These are phyloP conservation scores for Terfezia boudieri DNA, from an alignment of 495 filamentous ascomycete species.

Conservation along the genomic window DNA sequence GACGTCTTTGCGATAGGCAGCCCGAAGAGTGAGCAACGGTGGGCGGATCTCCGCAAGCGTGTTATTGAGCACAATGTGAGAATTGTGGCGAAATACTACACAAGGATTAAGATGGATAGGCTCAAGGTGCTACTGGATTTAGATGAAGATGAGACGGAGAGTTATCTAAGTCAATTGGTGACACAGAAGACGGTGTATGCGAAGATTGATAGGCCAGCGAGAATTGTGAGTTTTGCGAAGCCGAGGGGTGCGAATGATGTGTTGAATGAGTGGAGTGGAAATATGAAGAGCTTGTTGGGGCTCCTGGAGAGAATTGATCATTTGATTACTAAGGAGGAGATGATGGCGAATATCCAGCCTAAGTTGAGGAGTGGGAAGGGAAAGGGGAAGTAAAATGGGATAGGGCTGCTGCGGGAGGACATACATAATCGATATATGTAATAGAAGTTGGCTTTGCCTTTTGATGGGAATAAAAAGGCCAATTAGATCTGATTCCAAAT, in stretches of 20 bases:
- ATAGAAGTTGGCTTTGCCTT: no score
- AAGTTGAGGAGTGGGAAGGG: constrained; percentile 21
- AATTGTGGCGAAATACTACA: constrained; percentile 96
- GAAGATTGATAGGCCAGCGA: constrained; percentile 85
- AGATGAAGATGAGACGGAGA: constrained; percentile 86
- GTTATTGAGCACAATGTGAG: constrained; percentile 98
- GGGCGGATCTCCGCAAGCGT: constrained; percentile 85
- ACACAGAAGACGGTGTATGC: constrained; percentile 93
- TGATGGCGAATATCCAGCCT: constrained; percentile 93
- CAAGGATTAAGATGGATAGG: constrained; percentile 75
- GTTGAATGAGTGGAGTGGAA: constrained; percentile 93
- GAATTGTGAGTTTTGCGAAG: constrained; percentile 80
- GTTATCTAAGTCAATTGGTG: constrained; percentile 87
- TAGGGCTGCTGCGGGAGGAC: no score
- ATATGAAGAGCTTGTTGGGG: constrained; percentile 93
- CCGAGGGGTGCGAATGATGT: constrained; percentile 90
- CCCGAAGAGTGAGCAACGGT: constrained; percentile 55
- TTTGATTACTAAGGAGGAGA: constrained; percentile 98
- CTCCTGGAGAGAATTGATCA: constrained; percentile 88
- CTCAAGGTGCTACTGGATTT: constrained; percentile 77
- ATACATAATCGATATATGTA: no score
- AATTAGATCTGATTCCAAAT: no score
- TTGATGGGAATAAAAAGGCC: no score
- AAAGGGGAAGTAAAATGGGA: neutral
- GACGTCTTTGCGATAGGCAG: constrained; percentile 69